Percentiles rank a stretch among this genome's conserved stretches.
phyloP scores from a whole-genome alignment of 805 yeast genomes.

The Vanderwaltozyma polyspora region DNA sequence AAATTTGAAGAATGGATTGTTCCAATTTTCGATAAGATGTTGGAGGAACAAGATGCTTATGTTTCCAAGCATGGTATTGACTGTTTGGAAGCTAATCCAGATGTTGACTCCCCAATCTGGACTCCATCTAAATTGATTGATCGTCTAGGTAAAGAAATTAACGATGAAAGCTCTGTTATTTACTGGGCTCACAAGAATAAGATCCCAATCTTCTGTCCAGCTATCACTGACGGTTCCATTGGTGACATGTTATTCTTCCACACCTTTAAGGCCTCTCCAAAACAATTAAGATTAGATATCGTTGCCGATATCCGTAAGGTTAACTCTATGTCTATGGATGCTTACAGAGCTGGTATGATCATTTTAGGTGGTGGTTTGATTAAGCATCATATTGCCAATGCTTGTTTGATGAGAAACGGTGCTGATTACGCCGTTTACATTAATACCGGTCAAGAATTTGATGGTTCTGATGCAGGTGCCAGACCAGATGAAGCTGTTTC shows the following conservation, averaged over 20 bases:
- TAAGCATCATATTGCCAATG: slow-evolving; percentile 96
- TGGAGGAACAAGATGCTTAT: slow-evolving; percentile 76
- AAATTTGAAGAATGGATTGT: slow-evolving; percentile 98
- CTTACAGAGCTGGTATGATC: slow-evolving; percentile 89
- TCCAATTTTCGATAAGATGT: slow-evolving; percentile 77
- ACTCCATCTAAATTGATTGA: slow-evolving; percentile 90
- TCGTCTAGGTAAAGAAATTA: slow-evolving; percentile 88
- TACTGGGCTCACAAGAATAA: slow-evolving; percentile 98
- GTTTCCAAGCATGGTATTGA: slow-evolving; percentile 43
- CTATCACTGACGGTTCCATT: slow-evolving; percentile 93
- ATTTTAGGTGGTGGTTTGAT: slow-evolving; percentile 93
- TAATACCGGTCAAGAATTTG: slow-evolving; percentile 97
- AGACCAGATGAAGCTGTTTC: slow-evolving; percentile 98
- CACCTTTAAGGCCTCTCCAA: slow-evolving; percentile 89
- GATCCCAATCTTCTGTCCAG: slow-evolving; percentile 95
- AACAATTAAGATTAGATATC: slow-evolving; percentile 79
- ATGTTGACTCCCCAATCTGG: slow-evolving; percentile 52
- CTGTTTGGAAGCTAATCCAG: slow-evolving; percentile 41
- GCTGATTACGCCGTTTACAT: slow-evolving; percentile 96
- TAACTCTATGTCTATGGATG: slow-evolving; percentile 91
- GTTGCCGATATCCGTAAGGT: slow-evolving; percentile 88
- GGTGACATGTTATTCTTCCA: slow-evolving; percentile 99
- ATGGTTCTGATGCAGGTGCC: slow-evolving; percentile 98
- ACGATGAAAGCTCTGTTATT: slow-evolving; percentile 84
- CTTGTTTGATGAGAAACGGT: slow-evolving; percentile 98